phyloP scores from a whole-genome alignment of 257 asterid species.

The Hygrophila difformis region DNA sequence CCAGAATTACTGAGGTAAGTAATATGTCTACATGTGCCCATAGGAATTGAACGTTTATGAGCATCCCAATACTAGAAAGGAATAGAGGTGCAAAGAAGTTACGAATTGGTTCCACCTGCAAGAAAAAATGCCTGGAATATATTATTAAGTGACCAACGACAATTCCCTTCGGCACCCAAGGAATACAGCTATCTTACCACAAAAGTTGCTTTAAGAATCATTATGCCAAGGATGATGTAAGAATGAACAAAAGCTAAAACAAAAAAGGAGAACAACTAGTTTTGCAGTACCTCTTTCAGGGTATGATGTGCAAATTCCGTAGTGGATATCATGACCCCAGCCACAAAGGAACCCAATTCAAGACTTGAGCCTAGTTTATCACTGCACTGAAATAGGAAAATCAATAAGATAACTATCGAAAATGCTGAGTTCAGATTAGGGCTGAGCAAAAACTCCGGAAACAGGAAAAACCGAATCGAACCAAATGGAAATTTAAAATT shows the following conservation, averaged over 20 bases:
- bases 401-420: constrained; percentile 11
- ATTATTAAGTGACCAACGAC: constrained; percentile 3
- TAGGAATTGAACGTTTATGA: constrained; percentile 86
- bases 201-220: too few species aligned
- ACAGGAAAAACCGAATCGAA: too few species aligned
- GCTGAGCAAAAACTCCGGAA: too few species aligned
- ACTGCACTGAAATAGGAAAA: constrained; percentile 71
- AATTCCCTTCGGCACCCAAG: too few species aligned
- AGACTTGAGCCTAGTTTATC: constrained; percentile 95
- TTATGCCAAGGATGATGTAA: too few species aligned
- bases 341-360: constrained; percentile 86
- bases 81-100: constrained; percentile 93
- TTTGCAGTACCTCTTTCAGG: constrained; percentile 71
- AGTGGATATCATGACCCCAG: constrained; percentile 93
- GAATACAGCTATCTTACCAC: too few species aligned
- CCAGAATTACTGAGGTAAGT: constrained; percentile 87
- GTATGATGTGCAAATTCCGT: constrained; percentile 84
- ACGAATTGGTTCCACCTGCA: constrained; percentile 96
- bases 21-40: constrained; percentile 96
- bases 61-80: constrained; percentile 96
- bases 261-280: too few species aligned
- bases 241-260: too few species aligned
- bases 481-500: too few species aligned
- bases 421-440: constrained; percentile 4
- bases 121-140: constrained; percentile 8